Evolutionary conservation across 371 early-diverging fungal genomes (phyloP).

Genomic region (Sporodiniella umbellata): DNA sequence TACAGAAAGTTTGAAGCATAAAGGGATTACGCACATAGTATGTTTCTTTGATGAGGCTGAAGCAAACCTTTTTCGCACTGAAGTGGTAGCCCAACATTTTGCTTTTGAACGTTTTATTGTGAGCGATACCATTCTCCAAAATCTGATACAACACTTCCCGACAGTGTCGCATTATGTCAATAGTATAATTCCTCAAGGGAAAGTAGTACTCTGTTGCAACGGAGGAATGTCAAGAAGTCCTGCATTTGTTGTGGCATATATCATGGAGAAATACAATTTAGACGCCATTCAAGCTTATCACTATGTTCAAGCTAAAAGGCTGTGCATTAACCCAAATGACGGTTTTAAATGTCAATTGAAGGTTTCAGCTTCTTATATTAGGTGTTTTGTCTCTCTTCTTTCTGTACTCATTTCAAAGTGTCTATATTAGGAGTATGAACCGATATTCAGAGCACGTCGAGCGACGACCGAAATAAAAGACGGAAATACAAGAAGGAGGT

Average conservation of each 20-base stretch:
- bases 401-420: not conserved
- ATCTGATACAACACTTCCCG: constrained; percentile 77
- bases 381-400: not conserved
- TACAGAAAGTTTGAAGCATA: constrained; percentile 39
- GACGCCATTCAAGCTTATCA: constrained; percentile 71
- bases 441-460: constrained; percentile 67
- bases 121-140: constrained; percentile 61
- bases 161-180: constrained; percentile 57
- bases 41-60: constrained; percentile 69
- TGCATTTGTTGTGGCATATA: constrained; percentile 84
- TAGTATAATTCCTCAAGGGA: constrained; percentile 42
- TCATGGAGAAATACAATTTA: constrained; percentile 71
- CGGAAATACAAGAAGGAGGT: constrained; percentile 48
- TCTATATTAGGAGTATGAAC: constrained; percentile 68
- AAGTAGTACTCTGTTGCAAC: constrained; percentile 81
- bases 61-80: constrained; percentile 35
- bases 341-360: constrained; percentile 77
- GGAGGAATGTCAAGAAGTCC: constrained; percentile 85
- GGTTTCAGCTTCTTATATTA: constrained; percentile 35
- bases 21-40: constrained; percentile 73
- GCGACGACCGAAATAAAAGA: constrained; percentile 22
- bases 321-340: constrained; percentile 85
- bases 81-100: constrained; percentile 19
- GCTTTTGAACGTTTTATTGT: constrained; percentile 50
- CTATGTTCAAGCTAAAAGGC: constrained; percentile 78